Percentiles rank a stretch among this genome's conserved stretches.
These are phyloP conservation scores for Rutstroemia sydowiana DNA, from an alignment of 2,329 filamentous ascomycete species.

Conservation along the genomic window DNA sequence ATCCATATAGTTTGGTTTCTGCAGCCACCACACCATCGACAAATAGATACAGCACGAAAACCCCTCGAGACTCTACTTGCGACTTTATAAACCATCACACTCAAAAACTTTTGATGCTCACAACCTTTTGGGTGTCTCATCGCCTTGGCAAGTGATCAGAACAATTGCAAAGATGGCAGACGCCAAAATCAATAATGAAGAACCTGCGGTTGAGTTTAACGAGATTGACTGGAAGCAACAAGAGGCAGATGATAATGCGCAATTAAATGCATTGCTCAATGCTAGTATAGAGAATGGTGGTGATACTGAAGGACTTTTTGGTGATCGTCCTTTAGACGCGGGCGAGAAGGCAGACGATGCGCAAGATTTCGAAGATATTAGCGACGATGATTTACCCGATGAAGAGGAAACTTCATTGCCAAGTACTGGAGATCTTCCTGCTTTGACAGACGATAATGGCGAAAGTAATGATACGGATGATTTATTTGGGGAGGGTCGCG, in stretches of 20 bases:
- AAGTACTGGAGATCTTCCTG: conserved; percentile 22
- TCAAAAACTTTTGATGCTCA: neutral
- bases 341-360: conserved; percentile 87
- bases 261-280: conserved; percentile 39
- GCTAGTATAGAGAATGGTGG: conserved; percentile 33
- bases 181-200: conserved; percentile 1
- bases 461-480: conserved; percentile 55
- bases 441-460: conserved; percentile 48
- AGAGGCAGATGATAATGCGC: conserved; percentile 42
- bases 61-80: neutral
- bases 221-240: conserved; percentile 38
- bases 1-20: too few relatives aligned
- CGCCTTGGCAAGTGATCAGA: conserved; percentile 2
- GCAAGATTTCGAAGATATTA: conserved; percentile 83
- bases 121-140: conserved; percentile 4
- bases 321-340: conserved; percentile 48
- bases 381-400: conserved; percentile 83
- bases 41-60: neutral
- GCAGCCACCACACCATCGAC: too few relatives aligned
- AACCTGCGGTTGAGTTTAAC: conserved; percentile 12
- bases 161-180: conserved; percentile 16
- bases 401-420: conserved; percentile 49
- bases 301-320: conserved; percentile 33
- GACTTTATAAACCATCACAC: neutral
- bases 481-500: conserved; percentile 55